A percentile compares a stretch with the other conserved stretches of the same genome.
phyloP scores from a whole-genome alignment of 306 rosid species.

The barrel medic (Medicago truncatula) region DNA sequence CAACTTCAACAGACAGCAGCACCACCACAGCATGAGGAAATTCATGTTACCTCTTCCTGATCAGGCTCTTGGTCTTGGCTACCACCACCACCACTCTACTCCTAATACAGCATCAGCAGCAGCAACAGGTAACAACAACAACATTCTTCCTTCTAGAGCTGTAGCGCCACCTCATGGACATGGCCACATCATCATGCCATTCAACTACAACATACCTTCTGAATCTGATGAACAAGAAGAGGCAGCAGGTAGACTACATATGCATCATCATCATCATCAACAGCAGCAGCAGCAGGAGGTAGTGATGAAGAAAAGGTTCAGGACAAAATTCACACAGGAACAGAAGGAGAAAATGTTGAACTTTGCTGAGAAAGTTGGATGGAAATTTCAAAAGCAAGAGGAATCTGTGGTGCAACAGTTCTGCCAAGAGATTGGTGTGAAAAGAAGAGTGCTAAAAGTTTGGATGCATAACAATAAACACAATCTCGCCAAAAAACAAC shows the following conservation, averaged over 20 bases:
- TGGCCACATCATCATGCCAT: slow-evolving; percentile 56
- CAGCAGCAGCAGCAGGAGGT: slow-evolving; percentile 11
- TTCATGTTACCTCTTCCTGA: slow-evolving; percentile 42
- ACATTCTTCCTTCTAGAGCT: slow-evolving; percentile 59
- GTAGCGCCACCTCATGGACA: slow-evolving; percentile 56
- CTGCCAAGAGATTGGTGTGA: slow-evolving; percentile 82
- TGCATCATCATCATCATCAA: not conserved
- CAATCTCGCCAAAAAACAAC: slow-evolving; percentile 58
- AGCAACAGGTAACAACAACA: slow-evolving; percentile 41
- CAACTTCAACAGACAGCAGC: slow-evolving; percentile 12
- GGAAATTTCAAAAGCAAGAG: slow-evolving; percentile 83
- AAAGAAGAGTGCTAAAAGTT: slow-evolving; percentile 78
- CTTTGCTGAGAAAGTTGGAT: slow-evolving; percentile 74
- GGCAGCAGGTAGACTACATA: slow-evolving; percentile 3
- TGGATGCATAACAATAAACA: slow-evolving; percentile 90
- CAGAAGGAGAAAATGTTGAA: slow-evolving; percentile 77
- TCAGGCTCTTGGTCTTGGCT: slow-evolving; percentile 51
- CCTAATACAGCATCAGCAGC: not conserved
- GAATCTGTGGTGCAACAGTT: slow-evolving; percentile 72
- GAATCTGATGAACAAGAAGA: slow-evolving; percentile 78
- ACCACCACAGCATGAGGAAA: slow-evolving; percentile 38
- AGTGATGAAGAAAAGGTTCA: slow-evolving; percentile 64
- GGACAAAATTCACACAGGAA: slow-evolving; percentile 75
- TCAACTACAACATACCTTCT: slow-evolving; percentile 71
- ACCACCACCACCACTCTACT: slow-evolving; percentile 36